Evolutionary conservation across 148 eudicot species (phyloP), one percentile per base, ranked within the genome.

Genomic region (Chenopodium berlandieri): DNA sequence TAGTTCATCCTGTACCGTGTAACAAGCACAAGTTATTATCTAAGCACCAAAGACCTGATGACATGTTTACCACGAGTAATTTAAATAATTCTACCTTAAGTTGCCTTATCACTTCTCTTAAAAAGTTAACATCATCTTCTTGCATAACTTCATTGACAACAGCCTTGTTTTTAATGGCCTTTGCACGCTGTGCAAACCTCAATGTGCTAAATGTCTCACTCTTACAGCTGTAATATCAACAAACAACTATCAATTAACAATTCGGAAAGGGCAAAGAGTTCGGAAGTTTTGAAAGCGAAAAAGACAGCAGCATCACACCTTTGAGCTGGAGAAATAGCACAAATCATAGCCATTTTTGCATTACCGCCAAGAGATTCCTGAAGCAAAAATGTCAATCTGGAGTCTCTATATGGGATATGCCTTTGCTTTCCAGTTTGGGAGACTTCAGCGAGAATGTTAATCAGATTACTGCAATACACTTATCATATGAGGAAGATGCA

Each of bases 281-380:
- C 50, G 70, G 63, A 30, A 19, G 67, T 37, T 71, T 20, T 66
- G 25, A 13, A 58, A 82, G 7, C 9, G 17, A 73, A 44, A 54
- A 56, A 58, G 67, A 32, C 63, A 72, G 22, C 23, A 63, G 68
- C 50, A 81, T 86, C 56, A 95, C 99, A 95, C 99, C 99, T 93
- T 83, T 83, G 89, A 19, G 93, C 88, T 4, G 99, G 97, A 86
- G 99, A 95, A 81, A 95, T 90, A 40, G 99, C 97, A 84, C 99
- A 95, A 65, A 95, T 91, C 99, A 95, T 93, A 72, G 97, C 99
- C 84, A 95, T 79, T 88, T 95, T 95, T 73, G 99, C 99, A 87
- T 95, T 95, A 71, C 99, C 99, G 58, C 99, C 97, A 25, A 96
- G 99, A 85, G 99, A 96, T 82, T 96, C 99, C 88, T 96, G 99